Conservation (phyloP, 108 stramenopile species). For the Pseudonitzschia multistriata region DNA sequence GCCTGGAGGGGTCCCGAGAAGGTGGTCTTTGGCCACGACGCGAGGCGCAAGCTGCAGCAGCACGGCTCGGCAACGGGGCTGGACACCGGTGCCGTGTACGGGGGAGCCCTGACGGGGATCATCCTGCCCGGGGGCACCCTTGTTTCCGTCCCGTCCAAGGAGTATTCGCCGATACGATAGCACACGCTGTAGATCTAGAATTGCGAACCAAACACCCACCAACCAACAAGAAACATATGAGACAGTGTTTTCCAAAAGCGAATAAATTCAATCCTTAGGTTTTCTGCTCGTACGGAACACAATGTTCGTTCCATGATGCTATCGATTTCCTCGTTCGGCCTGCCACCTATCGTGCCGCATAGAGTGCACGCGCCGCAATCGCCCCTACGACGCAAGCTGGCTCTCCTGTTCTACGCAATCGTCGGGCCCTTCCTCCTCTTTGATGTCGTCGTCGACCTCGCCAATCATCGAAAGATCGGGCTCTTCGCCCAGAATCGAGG, state of each 20-base stretch:
- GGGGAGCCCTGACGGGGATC: conserved; percentile 75
- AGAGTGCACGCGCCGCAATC: not conserved
- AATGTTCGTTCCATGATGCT: too few relatives aligned
- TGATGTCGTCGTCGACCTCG: conserved; percentile 70
- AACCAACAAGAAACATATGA: too few relatives aligned
- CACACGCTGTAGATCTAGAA: not conserved
- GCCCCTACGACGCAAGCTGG: not conserved
- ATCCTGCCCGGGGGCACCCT: conserved; percentile 63
- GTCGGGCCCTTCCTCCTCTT: conserved; percentile 33
- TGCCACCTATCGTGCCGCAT: too few relatives aligned
- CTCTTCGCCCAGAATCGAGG: conserved; percentile 74
- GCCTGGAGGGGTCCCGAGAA: conserved; percentile 61
- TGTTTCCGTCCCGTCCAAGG: conserved; percentile 32
- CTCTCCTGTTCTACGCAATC: conserved; percentile 31
- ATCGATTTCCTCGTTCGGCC: too few relatives aligned
- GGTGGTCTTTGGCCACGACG: conserved; percentile 93
- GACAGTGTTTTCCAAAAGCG: too few relatives aligned
- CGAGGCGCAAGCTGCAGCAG: conserved; percentile 72
- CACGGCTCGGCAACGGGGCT: conserved; percentile 74
- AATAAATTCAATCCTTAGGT: too few relatives aligned
- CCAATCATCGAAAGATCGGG: conserved; percentile 85
- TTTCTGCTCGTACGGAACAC: too few relatives aligned
- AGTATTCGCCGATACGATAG: conserved; percentile 2
- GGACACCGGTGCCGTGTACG: conserved; percentile 90
- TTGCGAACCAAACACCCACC: too few relatives aligned